Conservation (phyloP, 805 yeast species). For the Wickerhamiella allomyrinae region DNA sequence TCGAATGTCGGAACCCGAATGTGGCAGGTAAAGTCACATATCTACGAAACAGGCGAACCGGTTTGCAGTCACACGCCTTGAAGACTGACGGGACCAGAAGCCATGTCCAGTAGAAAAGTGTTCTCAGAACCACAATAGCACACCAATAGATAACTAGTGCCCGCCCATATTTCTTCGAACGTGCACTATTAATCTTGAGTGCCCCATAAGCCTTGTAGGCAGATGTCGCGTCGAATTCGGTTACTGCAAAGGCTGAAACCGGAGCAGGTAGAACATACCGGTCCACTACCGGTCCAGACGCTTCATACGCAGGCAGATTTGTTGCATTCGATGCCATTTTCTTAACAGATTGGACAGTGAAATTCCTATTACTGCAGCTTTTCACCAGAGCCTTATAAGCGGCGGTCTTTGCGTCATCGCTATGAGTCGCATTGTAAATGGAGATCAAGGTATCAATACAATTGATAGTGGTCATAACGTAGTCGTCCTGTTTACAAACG, state of each 20-base stretch:
- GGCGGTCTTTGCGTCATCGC: neutral
- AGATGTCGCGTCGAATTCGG: neutral
- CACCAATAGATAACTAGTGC: neutral
- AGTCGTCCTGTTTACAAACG: neutral
- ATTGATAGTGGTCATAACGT: neutral
- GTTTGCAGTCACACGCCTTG: neutral
- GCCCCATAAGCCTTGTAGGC: neutral
- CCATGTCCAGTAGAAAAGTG: constrained; percentile 1
- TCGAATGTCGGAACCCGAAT: neutral
- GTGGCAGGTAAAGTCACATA: constrained; percentile 17
- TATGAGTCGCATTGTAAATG: neutral
- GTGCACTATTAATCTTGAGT: neutral
- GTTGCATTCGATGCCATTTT: neutral
- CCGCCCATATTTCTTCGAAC: neutral
- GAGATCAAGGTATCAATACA: neutral
- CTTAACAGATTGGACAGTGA: neutral
- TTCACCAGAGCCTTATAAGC: neutral
- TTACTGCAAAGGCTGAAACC: neutral
- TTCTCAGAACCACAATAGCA: neutral
- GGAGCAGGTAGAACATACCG: neutral
- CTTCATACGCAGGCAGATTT: neutral
- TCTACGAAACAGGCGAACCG: neutral
- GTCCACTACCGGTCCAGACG: neutral
- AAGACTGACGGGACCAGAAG: neutral
- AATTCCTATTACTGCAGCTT: neutral